Evolutionary conservation across 169 alveolate species (phyloP).

Genomic region (Cyclospora cayetanensis): DNA sequence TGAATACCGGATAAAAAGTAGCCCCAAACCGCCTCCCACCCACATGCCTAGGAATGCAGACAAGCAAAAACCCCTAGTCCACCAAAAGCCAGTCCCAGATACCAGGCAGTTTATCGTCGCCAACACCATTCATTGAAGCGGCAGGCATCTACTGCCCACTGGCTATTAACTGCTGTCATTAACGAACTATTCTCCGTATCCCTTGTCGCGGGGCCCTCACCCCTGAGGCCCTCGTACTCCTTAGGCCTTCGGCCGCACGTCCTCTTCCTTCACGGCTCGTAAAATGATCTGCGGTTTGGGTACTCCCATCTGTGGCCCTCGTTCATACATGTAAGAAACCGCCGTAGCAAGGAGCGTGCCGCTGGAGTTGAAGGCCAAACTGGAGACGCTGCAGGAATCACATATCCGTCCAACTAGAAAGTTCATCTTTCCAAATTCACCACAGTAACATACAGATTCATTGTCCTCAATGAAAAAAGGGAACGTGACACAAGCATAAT

Average conservation of each 20-base stretch:
- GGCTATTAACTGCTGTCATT: no score
- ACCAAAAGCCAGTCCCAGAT: not conserved
- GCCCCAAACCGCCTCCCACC: no score
- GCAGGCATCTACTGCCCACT: not conserved
- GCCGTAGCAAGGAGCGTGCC: constrained; percentile 75
- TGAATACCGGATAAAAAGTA: not conserved
- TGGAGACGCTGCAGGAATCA: constrained; percentile 52
- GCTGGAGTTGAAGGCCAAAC: constrained; percentile 71
- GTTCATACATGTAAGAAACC: constrained; percentile 68
- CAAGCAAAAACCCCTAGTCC: not conserved
- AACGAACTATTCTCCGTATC: not conserved
- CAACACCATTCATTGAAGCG: not conserved
- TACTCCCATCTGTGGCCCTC: constrained; percentile 68
- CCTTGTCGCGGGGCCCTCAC: constrained; percentile 21
- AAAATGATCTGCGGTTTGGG: constrained; percentile 69
- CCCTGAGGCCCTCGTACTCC: not conserved
- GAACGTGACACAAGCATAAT: no score
- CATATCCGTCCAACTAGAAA: not conserved
- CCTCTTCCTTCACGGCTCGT: constrained; percentile 69
- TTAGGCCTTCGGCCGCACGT: constrained; percentile 71
- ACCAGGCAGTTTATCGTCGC: not conserved
- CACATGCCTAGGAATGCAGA: not conserved
- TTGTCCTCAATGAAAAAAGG: no score
- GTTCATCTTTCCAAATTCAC: no score
- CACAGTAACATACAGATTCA: no score